Evolutionary conservation across 2,329 filamentous ascomycete species (phyloP).

Genomic region (Ambrosiella cleistominuta): DNA sequence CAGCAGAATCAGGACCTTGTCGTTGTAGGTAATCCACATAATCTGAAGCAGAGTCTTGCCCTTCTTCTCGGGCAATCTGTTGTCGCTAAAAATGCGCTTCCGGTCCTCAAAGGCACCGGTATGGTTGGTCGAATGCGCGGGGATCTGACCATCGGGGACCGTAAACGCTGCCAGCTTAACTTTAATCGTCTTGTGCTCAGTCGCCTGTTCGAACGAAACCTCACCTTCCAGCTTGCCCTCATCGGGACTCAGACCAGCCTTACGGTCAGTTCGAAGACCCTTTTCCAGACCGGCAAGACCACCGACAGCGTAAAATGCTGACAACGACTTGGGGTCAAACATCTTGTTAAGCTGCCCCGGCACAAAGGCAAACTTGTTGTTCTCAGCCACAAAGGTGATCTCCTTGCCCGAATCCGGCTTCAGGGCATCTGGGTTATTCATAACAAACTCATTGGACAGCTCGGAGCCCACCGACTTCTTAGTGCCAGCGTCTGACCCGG

Average conservation of each 20-base stretch:
- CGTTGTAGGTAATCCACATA: constrained; percentile 71
- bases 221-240: constrained; percentile 48
- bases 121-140: background rate
- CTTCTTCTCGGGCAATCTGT: constrained; percentile 56
- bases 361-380: constrained; percentile 74
- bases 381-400: constrained; percentile 53
- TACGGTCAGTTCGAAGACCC: constrained; percentile 56
- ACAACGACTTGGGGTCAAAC: constrained; percentile 72
- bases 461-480: constrained; percentile 26
- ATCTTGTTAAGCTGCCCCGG: constrained; percentile 74
- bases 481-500: constrained; percentile 18
- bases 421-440: constrained; percentile 50
- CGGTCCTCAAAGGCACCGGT: constrained; percentile 39
- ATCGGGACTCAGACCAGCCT: constrained; percentile 58
- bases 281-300: constrained; percentile 63
- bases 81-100: constrained; percentile 54
- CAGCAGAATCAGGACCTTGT: constrained; percentile 60
- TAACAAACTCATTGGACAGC: constrained; percentile 35
- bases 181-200: constrained; percentile 22
- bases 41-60: constrained; percentile 54
- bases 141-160: constrained; percentile 8
- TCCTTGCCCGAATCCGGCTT: constrained; percentile 61
- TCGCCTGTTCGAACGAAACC: constrained; percentile 57
- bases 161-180: background rate
- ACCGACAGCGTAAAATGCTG: constrained; percentile 65